Evolutionary conservation across 305 asterid species (phyloP).

Genomic region (Rubia tinctorum): DNA sequence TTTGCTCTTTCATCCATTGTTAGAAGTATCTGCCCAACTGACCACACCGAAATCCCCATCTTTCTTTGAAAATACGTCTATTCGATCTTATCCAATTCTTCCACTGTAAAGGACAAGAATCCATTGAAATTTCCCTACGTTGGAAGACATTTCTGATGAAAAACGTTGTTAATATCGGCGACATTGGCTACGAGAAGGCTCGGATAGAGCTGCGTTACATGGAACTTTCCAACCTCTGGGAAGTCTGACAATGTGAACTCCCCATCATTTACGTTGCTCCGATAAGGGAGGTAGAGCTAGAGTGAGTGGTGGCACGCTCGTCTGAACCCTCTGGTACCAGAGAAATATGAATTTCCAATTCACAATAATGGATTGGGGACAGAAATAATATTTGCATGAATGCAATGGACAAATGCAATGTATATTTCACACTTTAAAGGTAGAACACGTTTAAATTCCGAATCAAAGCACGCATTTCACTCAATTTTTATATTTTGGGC

Average conservation of each 20-base stretch:
- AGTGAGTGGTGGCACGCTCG: slow-evolving; percentile 48
- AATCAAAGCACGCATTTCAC: too few species aligned
- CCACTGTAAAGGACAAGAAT: slow-evolving; percentile 44
- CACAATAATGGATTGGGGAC: too few species aligned
- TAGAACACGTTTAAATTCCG: too few species aligned
- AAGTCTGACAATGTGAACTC: slow-evolving; percentile 52
- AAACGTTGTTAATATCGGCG: slow-evolving; percentile 24
- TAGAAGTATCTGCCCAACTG: slow-evolving; percentile 48
- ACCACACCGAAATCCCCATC: slow-evolving; percentile 39
- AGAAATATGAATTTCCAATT: slow-evolving; percentile 9
- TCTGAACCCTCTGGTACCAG: slow-evolving; percentile 39
- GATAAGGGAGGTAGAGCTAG: slow-evolving; percentile 55
- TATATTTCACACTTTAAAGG: too few species aligned
- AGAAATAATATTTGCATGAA: too few species aligned
- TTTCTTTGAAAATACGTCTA: slow-evolving; percentile 36
- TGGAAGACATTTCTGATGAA: slow-evolving; percentile 30
- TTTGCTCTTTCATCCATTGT: slow-evolving; percentile 26
- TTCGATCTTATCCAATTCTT: slow-evolving; percentile 43
- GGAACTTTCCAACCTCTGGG: slow-evolving; percentile 43
- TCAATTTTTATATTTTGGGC: too few species aligned
- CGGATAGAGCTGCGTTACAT: slow-evolving; percentile 33
- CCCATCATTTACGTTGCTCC: slow-evolving; percentile 11
- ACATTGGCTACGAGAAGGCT: slow-evolving; percentile 31
- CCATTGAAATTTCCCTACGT: slow-evolving; percentile 40
- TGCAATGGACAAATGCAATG: too few species aligned